Evolutionary conservation across 2,329 filamentous ascomycete species (phyloP).

Genomic region (Colletotrichum nymphaeae): DNA sequence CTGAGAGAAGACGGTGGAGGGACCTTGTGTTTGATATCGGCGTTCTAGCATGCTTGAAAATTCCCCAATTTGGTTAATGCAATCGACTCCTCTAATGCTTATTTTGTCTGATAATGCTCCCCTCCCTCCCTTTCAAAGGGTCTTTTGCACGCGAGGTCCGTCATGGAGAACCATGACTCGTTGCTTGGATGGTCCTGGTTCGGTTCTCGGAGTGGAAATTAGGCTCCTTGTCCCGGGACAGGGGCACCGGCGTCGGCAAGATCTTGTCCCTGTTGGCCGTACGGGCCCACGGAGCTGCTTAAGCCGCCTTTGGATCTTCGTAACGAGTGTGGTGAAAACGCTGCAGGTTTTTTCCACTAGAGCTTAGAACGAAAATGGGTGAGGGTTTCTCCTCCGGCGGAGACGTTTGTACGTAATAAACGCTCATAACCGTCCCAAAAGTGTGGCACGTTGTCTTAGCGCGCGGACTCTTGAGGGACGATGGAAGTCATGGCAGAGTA

Average conservation of each 20-base stretch:
- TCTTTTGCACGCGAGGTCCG: background rate
- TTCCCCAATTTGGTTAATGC: slow-evolving; percentile 3
- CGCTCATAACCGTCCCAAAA: background rate
- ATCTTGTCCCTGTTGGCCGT: background rate
- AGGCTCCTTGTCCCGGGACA: background rate
- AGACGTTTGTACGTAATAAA: slow-evolving; percentile 11
- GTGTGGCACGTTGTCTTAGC: background rate
- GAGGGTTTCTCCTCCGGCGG: background rate
- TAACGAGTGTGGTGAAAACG: no score
- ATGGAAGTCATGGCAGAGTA: background rate
- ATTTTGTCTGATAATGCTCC: background rate
- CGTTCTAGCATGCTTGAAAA: slow-evolving; percentile 3
- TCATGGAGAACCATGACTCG: slow-evolving; percentile 14
- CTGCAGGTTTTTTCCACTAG: background rate
- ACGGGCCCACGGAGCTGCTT: slow-evolving; percentile 6
- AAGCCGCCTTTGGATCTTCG: background rate
- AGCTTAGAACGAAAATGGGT: background rate
- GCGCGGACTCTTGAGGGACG: background rate
- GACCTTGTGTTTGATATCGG: background rate
- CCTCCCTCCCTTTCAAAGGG: background rate
- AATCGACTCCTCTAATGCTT: background rate
- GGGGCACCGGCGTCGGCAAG: background rate
- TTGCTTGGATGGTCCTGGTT: background rate
- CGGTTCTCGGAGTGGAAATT: background rate
- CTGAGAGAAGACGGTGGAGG: background rate